These are phyloP conservation scores for Boletus coccyginus DNA, from an alignment of 768 basidiomycete genomes.

Conservation along the genomic window DNA sequence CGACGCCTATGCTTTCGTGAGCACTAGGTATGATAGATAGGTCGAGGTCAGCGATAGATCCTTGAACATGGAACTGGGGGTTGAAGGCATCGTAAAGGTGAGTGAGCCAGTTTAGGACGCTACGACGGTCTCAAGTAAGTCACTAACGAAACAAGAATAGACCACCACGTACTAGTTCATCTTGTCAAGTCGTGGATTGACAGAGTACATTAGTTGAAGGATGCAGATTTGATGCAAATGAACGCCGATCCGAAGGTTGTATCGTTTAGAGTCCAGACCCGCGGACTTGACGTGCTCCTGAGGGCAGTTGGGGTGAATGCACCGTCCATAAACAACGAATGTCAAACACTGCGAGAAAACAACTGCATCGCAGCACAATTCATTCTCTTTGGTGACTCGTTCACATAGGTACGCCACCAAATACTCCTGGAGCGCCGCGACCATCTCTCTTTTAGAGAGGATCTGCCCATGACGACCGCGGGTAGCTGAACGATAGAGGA, in stretches of 20 bases:
- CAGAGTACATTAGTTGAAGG: conserved; percentile 31
- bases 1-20: conserved; percentile 1
- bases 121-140: not conserved
- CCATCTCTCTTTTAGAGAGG: too few species aligned
- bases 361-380: too few species aligned
- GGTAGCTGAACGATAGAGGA: too few species aligned
- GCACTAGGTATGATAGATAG: conserved; percentile 38
- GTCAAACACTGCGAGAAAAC: too few species aligned
- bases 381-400: conserved; percentile 21
- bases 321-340: conserved; percentile 25
- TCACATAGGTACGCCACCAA: too few species aligned
- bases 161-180: not conserved
- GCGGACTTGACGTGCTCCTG: conserved; percentile 33
- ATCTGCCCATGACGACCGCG: too few species aligned
- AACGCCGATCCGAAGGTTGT: conserved; percentile 40
- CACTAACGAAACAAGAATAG: too few species aligned
- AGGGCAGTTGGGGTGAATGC: conserved; percentile 33
- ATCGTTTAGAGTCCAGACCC: conserved; percentile 29
- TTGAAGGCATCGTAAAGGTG: conserved; percentile 50
- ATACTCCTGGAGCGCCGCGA: too few species aligned
- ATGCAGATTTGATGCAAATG: conserved; percentile 52
- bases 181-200: not conserved
- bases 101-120: conserved; percentile 37
- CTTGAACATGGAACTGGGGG: conserved; percentile 47
- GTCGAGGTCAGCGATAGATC: conserved; percentile 38